Conservation (phyloP, 164 flowering plant species). For the Vitis amurensis region DNA sequence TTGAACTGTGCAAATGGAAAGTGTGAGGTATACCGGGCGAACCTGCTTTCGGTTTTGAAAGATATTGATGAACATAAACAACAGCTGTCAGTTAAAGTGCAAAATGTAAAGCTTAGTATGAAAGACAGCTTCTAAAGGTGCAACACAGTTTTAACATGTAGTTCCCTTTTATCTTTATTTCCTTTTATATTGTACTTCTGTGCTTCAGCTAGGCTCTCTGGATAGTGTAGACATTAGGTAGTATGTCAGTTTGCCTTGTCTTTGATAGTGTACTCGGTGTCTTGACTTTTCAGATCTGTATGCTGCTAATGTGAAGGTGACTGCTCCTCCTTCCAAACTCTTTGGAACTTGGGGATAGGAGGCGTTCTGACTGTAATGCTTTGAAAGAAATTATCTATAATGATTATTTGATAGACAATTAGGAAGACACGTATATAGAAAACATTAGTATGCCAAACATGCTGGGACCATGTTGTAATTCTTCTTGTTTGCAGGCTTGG, state of each 20-base stretch:
- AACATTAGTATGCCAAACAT: not conserved
- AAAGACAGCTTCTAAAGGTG: constrained; percentile 39
- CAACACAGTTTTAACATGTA: constrained; percentile 12
- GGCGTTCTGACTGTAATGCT: not conserved
- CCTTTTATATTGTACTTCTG: not conserved
- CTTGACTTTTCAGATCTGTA: not conserved
- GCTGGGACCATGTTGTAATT: not conserved
- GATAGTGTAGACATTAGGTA: constrained; percentile 4
- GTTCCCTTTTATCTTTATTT: constrained; percentile 6
- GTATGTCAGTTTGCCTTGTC: not conserved
- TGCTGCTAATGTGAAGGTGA: not conserved
- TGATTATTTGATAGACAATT: not conserved
- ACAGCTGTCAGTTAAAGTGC: constrained; percentile 51
- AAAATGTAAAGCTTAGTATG: constrained; percentile 53
- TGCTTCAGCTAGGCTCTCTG: not conserved
- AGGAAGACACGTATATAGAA: not conserved
- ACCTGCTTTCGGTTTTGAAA: constrained; percentile 49
- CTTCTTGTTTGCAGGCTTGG: not conserved
- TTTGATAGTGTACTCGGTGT: constrained; percentile 4
- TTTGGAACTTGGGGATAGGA: not conserved
- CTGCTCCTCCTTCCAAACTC: not conserved
- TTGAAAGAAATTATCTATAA: not conserved
- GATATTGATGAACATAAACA: constrained; percentile 61
- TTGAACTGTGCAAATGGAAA: constrained; percentile 47
- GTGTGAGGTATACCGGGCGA: constrained; percentile 57